Evolutionary conservation across 2,329 filamentous ascomycete genomes (phyloP), one percentile per base, ranked within the genome.

Genomic region (Aspergillus arachidicola): DNA sequence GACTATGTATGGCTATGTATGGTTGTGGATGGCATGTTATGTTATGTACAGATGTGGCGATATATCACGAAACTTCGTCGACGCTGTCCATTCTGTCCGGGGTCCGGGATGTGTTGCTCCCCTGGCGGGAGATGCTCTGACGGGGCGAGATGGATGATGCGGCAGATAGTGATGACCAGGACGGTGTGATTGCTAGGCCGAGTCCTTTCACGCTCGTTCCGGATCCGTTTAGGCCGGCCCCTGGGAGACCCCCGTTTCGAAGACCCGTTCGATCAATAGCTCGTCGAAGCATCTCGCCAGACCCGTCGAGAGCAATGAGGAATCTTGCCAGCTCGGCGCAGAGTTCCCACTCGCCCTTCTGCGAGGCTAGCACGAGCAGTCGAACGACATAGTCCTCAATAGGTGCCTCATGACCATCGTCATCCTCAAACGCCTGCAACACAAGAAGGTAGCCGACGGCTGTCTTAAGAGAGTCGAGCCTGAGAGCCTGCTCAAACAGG

Each of bases 281-380:
- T 56, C 80, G 74, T 57, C 77, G 75, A 16, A 99, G 82, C 51
- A 92, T 94, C 68, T 90, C 88, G 0, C 95, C 95, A 16, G 89
- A 91, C 68, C 92, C 89, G 73, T 99, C 95, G 71, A 99, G 88
- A 6, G 94, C 94, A 54, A 96, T 93, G 61, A 99, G 81, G 78
- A 99, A 99, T n/a, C 94, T 85, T 12, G 95, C 94, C 32, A 99
- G 84, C 76, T 99, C 95, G 71, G 93, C 95, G 80, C 95, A 98
- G 32, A 99, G 81, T 70, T 98, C 94, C 93, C 94, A 99, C 73
- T 98, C 94, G 56, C 89, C 88, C 76, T 94, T 93, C 36, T 88
- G 84, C 71, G 94, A 94, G 0, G 94, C 95, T 56, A 91, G 84
- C 36, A 87, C 88, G 62, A 99, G 85, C 28, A 99, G 82, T 14